These are phyloP conservation scores for Tricholoma saponaceum DNA, from an alignment of 768 basidiomycete species.

Conservation along the genomic window DNA sequence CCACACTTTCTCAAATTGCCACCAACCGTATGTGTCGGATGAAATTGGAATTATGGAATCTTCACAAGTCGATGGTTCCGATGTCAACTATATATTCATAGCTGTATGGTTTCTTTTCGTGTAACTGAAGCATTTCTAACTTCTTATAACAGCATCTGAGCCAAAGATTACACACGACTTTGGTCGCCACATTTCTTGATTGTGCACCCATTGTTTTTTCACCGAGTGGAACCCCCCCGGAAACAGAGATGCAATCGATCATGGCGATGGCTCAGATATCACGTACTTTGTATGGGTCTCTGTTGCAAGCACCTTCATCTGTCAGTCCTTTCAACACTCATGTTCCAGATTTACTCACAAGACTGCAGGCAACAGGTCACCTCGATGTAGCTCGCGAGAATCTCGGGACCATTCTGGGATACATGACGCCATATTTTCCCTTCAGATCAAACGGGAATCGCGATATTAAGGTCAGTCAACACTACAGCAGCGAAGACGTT, in stretches of 20 bases:
- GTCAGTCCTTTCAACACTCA: constrained; percentile 25
- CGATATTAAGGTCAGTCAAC: constrained; percentile 52
- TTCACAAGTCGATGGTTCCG: constrained; percentile 1
- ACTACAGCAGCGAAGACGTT: not conserved
- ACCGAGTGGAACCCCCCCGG: constrained; percentile 53
- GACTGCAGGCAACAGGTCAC: constrained; percentile 19
- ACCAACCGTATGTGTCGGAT: constrained; percentile 5
- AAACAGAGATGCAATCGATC: constrained; percentile 58
- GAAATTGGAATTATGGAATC: constrained; percentile 3
- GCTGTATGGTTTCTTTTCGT: not conserved
- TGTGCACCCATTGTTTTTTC: constrained; percentile 80
- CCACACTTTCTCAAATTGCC: constrained; percentile 12
- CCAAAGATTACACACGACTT: constrained; percentile 68
- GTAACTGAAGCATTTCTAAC: not conserved
- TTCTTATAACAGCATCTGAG: constrained; percentile 52
- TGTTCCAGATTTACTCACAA: constrained; percentile 9
- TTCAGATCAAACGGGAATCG: constrained; percentile 46
- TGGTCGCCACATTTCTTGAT: constrained; percentile 85
- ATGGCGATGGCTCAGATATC: constrained; percentile 54
- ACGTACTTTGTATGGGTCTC: constrained; percentile 53
- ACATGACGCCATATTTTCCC: constrained; percentile 85
- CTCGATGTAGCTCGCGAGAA: constrained; percentile 35
- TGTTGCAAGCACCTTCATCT: constrained; percentile 40
- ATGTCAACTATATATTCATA: constrained; percentile 6
- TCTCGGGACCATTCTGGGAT: constrained; percentile 56